These are phyloP conservation scores for Ascosphaera acerosa DNA, from an alignment of 2,329 filamentous ascomycete species.

Conservation along the genomic window DNA sequence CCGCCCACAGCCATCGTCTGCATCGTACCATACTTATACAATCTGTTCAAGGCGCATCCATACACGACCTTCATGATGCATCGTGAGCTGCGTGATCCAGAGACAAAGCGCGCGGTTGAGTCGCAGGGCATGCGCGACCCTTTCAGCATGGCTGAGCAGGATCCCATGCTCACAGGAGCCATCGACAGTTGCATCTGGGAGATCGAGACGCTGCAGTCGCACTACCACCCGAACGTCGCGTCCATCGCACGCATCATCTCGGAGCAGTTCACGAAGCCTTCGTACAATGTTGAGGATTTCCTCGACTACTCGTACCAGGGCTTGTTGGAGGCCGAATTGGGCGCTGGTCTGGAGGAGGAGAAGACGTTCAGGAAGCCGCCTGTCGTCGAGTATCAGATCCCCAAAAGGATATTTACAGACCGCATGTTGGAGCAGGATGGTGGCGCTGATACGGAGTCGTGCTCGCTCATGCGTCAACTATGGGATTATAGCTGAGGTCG, in stretches of 20 bases:
- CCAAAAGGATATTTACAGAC: constrained; percentile 47
- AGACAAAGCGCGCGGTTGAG: constrained; percentile 33
- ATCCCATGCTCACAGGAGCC: constrained; percentile 65
- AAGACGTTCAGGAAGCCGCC: constrained; percentile 69
- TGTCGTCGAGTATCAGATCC: constrained; percentile 83
- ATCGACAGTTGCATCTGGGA: constrained; percentile 94
- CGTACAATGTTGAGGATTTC: constrained; percentile 93
- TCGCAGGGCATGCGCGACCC: constrained; percentile 43
- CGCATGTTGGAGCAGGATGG: constrained; percentile 17
- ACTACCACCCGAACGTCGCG: constrained; percentile 93
- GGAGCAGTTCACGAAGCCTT: constrained; percentile 89
- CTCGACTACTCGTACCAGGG: constrained; percentile 65
- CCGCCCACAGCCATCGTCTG: constrained; percentile 75
- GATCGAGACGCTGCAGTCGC: constrained; percentile 64
- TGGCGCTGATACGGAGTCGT: constrained; percentile 15
- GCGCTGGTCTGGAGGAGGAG: constrained; percentile 14
- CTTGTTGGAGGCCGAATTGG: constrained; percentile 59
- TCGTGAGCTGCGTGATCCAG: constrained; percentile 36
- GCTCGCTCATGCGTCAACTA: constrained; percentile 13
- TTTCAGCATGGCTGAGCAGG: constrained; percentile 46
- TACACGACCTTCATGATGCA: constrained; percentile 93
- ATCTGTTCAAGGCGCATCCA: constrained; percentile 71
- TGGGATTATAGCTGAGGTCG: constrained; percentile 14
- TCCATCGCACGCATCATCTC: constrained; percentile 82
- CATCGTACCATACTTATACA: constrained; percentile 85